Evolutionary conservation across 1,284 basidiomycete genomes (phyloP), one percentile per base, ranked within the genome.

Genomic region (Cerrena zonata): DNA sequence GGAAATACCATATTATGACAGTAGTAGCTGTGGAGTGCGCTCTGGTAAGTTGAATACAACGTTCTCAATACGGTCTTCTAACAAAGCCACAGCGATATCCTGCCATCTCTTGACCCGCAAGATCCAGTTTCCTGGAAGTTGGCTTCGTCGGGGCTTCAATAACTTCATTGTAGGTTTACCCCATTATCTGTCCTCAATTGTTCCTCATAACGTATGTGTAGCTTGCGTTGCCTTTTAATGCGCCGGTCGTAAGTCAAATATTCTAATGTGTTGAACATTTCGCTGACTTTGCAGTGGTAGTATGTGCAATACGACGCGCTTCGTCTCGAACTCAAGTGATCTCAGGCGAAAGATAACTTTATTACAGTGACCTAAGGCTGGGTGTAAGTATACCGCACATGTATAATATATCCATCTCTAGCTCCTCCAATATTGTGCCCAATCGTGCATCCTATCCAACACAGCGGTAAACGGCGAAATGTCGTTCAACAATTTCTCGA

Each of bases 401-500:
- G n/a, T n/a, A n/a, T n/a, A n/a, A n/a, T n/a, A n/a, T n/a, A n/a
- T n/a, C n/a, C n/a, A n/a, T n/a, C n/a, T 57, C 34, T 58, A 87
- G 64, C 82, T 86, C 53, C 85, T 74, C 87, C 87, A 89, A 65
- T 90, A 91, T 65, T 90, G 89, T 21, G 88, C 87, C 61, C 89
- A 69, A 60, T 90, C 87, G 64, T 96, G 94, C 60, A 96, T 92
- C 58, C 89, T 78, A 69, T 96, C 93, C 58, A 99, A 79, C 49
- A 99, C 87, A 25, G 89, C 91, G 0, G 91, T 91, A 59, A 98
- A 81, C 67, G 96, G 95, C 34, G 91, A 94, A 2, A 92, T 97
- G 65, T 99, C 94, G 63, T 95, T 96, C 54, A 99, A 69, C 49
- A 98, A 68, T 24, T 84, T 81, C 71, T 98, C 94, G 61, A 99